Conservation (phyloP, 176 grass and related monocot species). For the Cenchrus fungigraminus region DNA sequence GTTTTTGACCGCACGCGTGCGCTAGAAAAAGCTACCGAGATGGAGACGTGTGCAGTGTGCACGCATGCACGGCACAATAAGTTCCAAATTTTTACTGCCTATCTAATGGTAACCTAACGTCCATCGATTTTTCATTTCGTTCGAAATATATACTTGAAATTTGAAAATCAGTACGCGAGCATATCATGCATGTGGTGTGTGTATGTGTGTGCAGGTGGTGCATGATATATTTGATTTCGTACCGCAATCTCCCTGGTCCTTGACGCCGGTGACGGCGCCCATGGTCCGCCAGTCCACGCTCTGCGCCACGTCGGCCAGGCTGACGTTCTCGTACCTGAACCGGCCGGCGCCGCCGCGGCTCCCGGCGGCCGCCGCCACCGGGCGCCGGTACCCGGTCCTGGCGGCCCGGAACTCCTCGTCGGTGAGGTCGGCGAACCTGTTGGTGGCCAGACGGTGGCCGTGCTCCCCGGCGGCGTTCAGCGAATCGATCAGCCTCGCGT, state of each 20-base stretch:
- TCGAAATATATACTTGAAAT: neutral
- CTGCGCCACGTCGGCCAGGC: constrained; percentile 32
- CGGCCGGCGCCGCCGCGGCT: neutral
- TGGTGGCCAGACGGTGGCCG: constrained; percentile 51
- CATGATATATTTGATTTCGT: neutral
- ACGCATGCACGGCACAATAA: neutral
- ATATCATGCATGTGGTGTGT: neutral
- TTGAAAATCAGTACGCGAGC: neutral
- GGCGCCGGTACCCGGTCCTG: constrained; percentile 39
- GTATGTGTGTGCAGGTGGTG: neutral
- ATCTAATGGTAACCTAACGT: neutral
- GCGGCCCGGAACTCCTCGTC: constrained; percentile 61
- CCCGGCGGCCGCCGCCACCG: too few species aligned
- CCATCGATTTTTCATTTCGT: neutral
- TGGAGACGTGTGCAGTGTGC: neutral
- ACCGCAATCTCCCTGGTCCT: constrained; percentile 73
- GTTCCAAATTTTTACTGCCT: neutral
- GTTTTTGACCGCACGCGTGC: constrained; percentile 33
- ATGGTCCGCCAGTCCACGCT: constrained; percentile 61
- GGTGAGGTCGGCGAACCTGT: constrained; percentile 71
- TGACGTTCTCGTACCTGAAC: constrained; percentile 68
- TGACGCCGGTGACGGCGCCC: constrained; percentile 72
- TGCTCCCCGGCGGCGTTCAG: constrained; percentile 49
- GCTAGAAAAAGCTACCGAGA: neutral
- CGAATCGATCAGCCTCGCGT: constrained; percentile 53